Base-by-base conservation (phyloP, 2,329 filamentous ascomycete species). In the Fusarium multiceps region DNA sequence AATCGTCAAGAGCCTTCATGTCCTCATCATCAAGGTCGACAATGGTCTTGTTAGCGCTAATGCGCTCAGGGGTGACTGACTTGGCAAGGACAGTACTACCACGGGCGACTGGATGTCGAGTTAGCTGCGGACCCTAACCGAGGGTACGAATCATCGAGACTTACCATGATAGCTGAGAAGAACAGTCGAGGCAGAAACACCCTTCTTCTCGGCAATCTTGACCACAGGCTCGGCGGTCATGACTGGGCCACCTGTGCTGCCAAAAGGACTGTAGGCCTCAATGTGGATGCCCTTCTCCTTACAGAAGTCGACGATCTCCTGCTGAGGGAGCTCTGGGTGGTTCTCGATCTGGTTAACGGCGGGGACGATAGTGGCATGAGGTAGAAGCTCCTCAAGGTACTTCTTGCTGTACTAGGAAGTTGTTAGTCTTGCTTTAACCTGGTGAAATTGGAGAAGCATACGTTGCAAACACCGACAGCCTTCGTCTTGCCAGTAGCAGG, bases 321-420 rank as follows among this genome's bases (percentile, higher is more conserved):
- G 86, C 81, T 94, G 90, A 3, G 90, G 90, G 13, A 92, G 86
- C 9, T 85, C 85, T 16, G 90, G 90, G 82, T 92, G 89, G 83
- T 92, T 92, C 80, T 93, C 90, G 75, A 92, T 92, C 82, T 92
- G 90, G 82, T 92, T 91, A 75, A 89, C 87, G 60, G 88, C 89
- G 8, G 90, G 90, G 11, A 88, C 81, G 70, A 92, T 85, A 43
- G 76, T 82, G 68, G 81, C 80, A 25, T 82, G 78, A 28, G 82
- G 78, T 37, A 88, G 83, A 66, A 89, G 82, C 77, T 88, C 77
- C 74, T 87, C 82, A 23, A 89, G 82, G 76, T 88, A 89, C 58
- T 79, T 80, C 67, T 82, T 81, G 81, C 84, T 87, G 79, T 89
- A 89, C 83, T 85, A 66, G 50, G 41, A n/a, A 25, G 4, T 4